Evolutionary conservation across 2,329 filamentous ascomycete genomes (phyloP).

Genomic region (Blastomyces parvus): DNA sequence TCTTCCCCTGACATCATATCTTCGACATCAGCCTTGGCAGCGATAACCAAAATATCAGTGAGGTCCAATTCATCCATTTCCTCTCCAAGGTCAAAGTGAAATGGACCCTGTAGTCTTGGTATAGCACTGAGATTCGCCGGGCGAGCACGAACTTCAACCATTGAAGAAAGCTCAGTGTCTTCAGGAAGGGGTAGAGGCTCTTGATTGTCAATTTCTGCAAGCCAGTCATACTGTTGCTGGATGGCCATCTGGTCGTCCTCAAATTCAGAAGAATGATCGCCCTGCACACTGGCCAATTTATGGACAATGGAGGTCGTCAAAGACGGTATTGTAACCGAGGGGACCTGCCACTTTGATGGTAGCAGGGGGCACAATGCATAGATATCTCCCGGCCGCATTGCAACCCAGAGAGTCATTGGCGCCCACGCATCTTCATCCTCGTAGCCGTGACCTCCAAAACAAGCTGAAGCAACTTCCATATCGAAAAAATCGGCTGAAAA

Average conservation of each 20-base stretch:
- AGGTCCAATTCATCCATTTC: constrained; percentile 47
- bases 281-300: constrained; percentile 45
- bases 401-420: constrained; percentile 91
- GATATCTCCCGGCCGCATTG: constrained; percentile 88
- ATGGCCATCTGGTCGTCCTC: constrained; percentile 37
- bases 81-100: constrained; percentile 43
- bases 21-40: constrained; percentile 43
- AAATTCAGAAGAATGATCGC: constrained; percentile 31
- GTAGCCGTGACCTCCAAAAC: constrained; percentile 64
- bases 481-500: constrained; percentile 86
- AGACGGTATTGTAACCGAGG: constrained; percentile 66
- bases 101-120: constrained; percentile 54
- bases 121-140: constrained; percentile 47
- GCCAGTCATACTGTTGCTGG: constrained; percentile 52
- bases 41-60: constrained; percentile 51
- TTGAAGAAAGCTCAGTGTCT: constrained; percentile 30
- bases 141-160: constrained; percentile 47
- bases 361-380: constrained; percentile 89
- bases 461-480: constrained; percentile 86
- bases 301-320: constrained; percentile 74
- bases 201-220: constrained; percentile 47
- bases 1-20: constrained; percentile 46
- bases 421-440: constrained; percentile 65
- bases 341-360: constrained; percentile 74
- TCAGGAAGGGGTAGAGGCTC: constrained; percentile 37